Percentiles rank a stretch among this genome's conserved stretches.
phyloP scores from a whole-genome alignment of 2,329 filamentous ascomycete genomes.

The Neonectria magnoliae region DNA sequence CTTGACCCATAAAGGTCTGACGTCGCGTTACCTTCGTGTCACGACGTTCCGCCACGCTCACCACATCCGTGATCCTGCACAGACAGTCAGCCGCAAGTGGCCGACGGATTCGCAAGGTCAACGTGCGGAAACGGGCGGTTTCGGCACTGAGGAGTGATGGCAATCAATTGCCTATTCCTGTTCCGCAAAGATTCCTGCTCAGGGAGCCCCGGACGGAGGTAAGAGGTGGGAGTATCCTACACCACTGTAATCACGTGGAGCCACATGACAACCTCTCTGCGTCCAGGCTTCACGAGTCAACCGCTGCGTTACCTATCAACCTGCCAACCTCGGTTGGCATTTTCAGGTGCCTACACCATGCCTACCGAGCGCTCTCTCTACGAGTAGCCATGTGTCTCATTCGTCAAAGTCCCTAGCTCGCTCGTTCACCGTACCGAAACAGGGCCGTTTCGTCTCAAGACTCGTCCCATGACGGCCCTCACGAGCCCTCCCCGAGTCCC shows the following conservation, averaged over 20 bases:
- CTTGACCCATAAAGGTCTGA: conserved; percentile 20
- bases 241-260: background rate
- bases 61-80: conserved; percentile 20
- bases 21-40: conserved; percentile 30
- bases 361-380: background rate
- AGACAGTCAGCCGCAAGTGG: conserved; percentile 2
- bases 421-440: background rate
- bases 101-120: background rate
- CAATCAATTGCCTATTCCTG: background rate
- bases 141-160: background rate
- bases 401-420: background rate
- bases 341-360: background rate
- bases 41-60: conserved; percentile 29
- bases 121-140: background rate
- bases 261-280: background rate
- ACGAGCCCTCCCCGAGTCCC: background rate
- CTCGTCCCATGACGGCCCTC: background rate
- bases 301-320: background rate
- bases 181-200: background rate
- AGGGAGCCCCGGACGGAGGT: background rate
- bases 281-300: background rate
- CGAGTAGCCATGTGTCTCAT: background rate
- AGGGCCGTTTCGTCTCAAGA: background rate
- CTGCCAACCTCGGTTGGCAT: background rate
- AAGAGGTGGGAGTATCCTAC: background rate